phyloP scores from a whole-genome alignment of 768 basidiomycete genomes.

The Rhodotorula graminis region DNA sequence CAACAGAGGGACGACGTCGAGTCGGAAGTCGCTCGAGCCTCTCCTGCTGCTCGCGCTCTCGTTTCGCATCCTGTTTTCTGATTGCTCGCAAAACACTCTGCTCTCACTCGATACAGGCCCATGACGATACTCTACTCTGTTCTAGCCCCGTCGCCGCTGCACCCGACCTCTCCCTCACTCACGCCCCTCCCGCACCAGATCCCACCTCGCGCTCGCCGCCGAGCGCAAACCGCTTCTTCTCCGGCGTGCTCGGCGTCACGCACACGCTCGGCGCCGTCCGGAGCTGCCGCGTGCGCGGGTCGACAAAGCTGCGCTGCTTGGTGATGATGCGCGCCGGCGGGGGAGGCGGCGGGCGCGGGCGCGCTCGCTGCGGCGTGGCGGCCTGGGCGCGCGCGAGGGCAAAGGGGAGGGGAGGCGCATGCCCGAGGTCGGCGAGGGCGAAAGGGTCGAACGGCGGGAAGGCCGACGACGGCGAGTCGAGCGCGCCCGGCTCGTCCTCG shows the following conservation, averaged over 20 bases:
- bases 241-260: constrained; percentile 8
- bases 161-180: too few species aligned
- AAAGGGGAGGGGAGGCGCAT: neutral
- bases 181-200: neutral
- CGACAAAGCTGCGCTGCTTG: constrained; percentile 11
- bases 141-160: too few species aligned
- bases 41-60: too few species aligned
- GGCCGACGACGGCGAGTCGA: neutral
- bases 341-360: too few species aligned
- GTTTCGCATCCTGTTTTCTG: too few species aligned
- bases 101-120: too few species aligned
- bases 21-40: too few species aligned
- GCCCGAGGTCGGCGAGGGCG: neutral
- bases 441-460: constrained; percentile 12
- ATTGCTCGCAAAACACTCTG: too few species aligned
- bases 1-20: too few species aligned
- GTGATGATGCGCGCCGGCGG: neutral
- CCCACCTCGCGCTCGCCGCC: too few species aligned
- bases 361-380: neutral
- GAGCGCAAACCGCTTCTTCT: neutral
- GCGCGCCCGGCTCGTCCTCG: neutral
- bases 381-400: neutral
- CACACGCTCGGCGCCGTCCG: constrained; percentile 5
- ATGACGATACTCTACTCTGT: too few species aligned
- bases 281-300: constrained; percentile 3